A percentile compares a stretch with the other conserved stretches of the same genome.
These are phyloP conservation scores for Aspergillus wentii DNA, from an alignment of 495 filamentous ascomycete genomes.

Conservation along the genomic window DNA sequence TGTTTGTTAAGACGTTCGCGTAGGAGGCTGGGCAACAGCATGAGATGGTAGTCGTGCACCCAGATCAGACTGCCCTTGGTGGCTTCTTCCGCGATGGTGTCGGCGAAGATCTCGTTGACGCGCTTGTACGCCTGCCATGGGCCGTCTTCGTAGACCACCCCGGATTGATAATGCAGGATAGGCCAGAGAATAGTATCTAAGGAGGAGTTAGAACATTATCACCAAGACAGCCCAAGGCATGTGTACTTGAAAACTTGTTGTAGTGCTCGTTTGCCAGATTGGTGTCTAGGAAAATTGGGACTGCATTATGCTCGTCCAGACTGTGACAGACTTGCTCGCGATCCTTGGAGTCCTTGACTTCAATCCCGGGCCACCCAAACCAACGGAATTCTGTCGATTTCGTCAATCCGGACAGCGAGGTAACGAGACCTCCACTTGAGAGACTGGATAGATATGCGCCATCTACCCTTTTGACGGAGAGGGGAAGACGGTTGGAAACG, in stretches of 20 bases:
- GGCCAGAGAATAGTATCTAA: slow-evolving; percentile 93
- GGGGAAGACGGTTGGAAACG: slow-evolving; percentile 82
- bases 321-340: slow-evolving; percentile 39
- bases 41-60: slow-evolving; percentile 96
- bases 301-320: slow-evolving; percentile 45
- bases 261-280: slow-evolving; percentile 54
- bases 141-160: slow-evolving; percentile 81
- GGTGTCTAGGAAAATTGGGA: slow-evolving; percentile 50
- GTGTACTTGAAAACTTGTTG: slow-evolving; percentile 54
- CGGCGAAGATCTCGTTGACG: slow-evolving; percentile 83
- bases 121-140: slow-evolving; percentile 83
- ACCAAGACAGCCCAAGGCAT: too few relatives aligned
- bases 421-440: slow-evolving; percentile 87
- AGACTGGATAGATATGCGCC: slow-evolving; percentile 71
- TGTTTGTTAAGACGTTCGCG: slow-evolving; percentile 68
- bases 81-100: slow-evolving; percentile 65
- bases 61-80: slow-evolving; percentile 81
- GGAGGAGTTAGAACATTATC: too few relatives aligned
- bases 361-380: slow-evolving; percentile 90
- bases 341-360: slow-evolving; percentile 37
- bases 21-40: slow-evolving; percentile 84
- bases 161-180: slow-evolving; percentile 91
- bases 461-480: slow-evolving; percentile 77
- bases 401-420: slow-evolving; percentile 75
- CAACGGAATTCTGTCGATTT: slow-evolving; percentile 84